These are phyloP conservation scores for Hypoxylon fuscum DNA, from an alignment of 495 filamentous ascomycete species.

Conservation along the genomic window DNA sequence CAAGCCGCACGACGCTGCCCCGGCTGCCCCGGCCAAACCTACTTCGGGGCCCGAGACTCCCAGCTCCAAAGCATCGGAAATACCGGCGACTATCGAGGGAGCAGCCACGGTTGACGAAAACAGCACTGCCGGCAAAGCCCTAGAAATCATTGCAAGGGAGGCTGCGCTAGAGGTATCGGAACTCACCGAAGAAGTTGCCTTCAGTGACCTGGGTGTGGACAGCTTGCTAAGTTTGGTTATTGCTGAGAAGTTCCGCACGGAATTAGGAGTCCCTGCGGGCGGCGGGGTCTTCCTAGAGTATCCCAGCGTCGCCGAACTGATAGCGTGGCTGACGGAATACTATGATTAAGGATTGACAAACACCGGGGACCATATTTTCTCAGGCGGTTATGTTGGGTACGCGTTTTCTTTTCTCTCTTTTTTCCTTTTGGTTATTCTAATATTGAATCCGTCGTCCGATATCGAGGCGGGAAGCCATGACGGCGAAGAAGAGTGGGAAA, in stretches of 20 bases:
- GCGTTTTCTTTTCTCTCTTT: not conserved
- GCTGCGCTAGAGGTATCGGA: slow-evolving; percentile 60
- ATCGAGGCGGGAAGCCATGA: not conserved
- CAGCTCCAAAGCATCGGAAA: not conserved
- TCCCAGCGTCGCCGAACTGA: slow-evolving; percentile 49
- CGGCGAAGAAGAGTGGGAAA: not conserved
- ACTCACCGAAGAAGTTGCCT: slow-evolving; percentile 45
- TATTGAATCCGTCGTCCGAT: not conserved
- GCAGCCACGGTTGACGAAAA: not conserved
- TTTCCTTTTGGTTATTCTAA: not conserved
- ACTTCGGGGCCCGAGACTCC: not conserved
- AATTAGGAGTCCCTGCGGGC: slow-evolving; percentile 53
- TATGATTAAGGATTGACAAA: not conserved
- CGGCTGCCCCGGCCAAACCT: not conserved
- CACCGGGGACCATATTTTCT: not conserved
- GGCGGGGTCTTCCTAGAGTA: slow-evolving; percentile 49
- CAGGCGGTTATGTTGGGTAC: not conserved
- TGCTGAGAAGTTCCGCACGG: slow-evolving; percentile 46
- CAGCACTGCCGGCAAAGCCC: slow-evolving; percentile 37
- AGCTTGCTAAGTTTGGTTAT: slow-evolving; percentile 53
- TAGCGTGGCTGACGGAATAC: slow-evolving; percentile 2
- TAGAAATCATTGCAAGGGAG: slow-evolving; percentile 62
- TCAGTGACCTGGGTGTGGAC: slow-evolving; percentile 53
- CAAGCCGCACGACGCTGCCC: not conserved
- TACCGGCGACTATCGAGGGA: not conserved